Evolutionary conservation across 805 yeast genomes (phyloP), one percentile per base, ranked within the genome.

Genomic region (Saccharomycopsis sp.): DNA sequence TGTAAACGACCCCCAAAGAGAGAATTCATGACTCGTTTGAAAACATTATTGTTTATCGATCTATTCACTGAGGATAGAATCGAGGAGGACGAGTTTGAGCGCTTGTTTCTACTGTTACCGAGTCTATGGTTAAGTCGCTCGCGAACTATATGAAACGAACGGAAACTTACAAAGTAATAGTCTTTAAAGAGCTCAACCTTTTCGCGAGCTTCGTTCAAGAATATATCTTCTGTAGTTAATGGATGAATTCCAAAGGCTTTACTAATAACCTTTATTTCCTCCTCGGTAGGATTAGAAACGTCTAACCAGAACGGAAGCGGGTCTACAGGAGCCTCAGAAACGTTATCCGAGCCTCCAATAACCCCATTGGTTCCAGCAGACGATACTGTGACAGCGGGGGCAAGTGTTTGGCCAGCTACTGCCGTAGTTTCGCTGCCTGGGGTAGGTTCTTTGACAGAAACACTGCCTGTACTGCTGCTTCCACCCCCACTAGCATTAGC

Each of bases 211-310:
- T 93, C 99, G 1, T 97, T 97, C 34, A 92, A 73, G 61, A 88
- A 87, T 53, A 93, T 92, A 73, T 93, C 99, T 69, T 93, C 99
- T 0, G 97, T 89, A 0, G 99, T 93, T 65, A 93, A 79, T 0
- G 99, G 99, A 71, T 93, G 99, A 58, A 93, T 89, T 0, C 96
- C 96, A 73, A 93, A 93, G 0, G 97, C 84, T 66, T 90, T 90
- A 25, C 96, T 83, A 14, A 93, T 66, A 0, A 87, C 94, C 67
- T 93, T 91, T 96, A 94, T 89, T 70, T 93, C 99, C 64, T 91
- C 97, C 67, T 94, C 98, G 0, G 96, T 88, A 9, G 99, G 99
- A 67, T 89, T 87, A 58, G 89, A 74, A 12, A 93, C 87, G 70
- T 93, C 98, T 9, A 93, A 77, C 99, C 99, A 93, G 77, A 93